Percentiles rank a stretch among this genome's conserved stretches.
These are phyloP conservation scores for Acanthochlamys bracteata DNA, from an alignment of 106 monocot species.

Conservation along the genomic window DNA sequence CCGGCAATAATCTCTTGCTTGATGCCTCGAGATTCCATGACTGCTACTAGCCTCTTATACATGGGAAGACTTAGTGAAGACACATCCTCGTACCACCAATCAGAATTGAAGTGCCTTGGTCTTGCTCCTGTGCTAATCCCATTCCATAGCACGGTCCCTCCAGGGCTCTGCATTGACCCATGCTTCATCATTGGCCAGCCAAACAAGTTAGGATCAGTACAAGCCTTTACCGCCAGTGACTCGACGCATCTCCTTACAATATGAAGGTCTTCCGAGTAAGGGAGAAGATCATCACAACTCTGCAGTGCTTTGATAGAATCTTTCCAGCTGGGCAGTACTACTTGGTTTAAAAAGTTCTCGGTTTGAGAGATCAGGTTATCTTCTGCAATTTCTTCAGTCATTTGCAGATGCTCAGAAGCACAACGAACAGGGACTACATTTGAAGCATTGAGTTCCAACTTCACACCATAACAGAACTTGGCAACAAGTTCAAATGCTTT, in stretches of 20 bases:
- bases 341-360: constrained; percentile 8
- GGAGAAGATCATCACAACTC: constrained; percentile 6
- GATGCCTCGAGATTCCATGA: constrained; percentile 19
- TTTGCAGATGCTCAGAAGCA: constrained; percentile 9
- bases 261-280: constrained; percentile 4
- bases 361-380: constrained; percentile 13
- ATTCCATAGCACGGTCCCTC: constrained; percentile 10
- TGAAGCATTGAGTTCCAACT: constrained; percentile 10
- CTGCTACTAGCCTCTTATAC: constrained; percentile 9
- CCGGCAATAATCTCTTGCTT: constrained; percentile 10
- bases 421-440: constrained; percentile 6
- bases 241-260: constrained; percentile 12
- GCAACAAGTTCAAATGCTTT: constrained; percentile 9
- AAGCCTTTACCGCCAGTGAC: constrained; percentile 11
- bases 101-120: constrained; percentile 9
- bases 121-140: constrained; percentile 14
- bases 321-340: constrained; percentile 11
- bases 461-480: constrained; percentile 9
- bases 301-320: constrained; percentile 12
- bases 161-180: constrained; percentile 11
- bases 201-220: constrained; percentile 9
- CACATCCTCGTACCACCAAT: constrained; percentile 17
- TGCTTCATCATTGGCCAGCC: constrained; percentile 13
- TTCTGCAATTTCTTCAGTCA: constrained; percentile 15
- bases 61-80: constrained; percentile 9